Conservation (phyloP, 2,329 filamentous ascomycete genomes). For the Westerdykella ornata region DNA sequence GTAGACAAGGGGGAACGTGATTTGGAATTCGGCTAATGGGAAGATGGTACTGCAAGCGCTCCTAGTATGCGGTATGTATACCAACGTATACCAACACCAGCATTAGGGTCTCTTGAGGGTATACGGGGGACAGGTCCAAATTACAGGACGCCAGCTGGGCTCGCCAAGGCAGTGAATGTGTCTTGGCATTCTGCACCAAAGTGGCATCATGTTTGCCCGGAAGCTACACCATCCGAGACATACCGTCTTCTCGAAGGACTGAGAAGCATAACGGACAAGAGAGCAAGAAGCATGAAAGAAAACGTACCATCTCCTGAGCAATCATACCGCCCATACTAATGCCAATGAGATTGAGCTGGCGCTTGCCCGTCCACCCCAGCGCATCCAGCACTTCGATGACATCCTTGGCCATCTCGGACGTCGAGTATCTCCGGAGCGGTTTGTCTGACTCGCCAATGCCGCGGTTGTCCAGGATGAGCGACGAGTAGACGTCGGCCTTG, state of each 20-base stretch:
- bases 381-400: slow-evolving; percentile 62
- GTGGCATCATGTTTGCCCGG: slow-evolving; percentile 15
- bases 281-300: slow-evolving; percentile 1
- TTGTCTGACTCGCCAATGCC: slow-evolving; percentile 76
- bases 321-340: slow-evolving; percentile 91
- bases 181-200: slow-evolving; percentile 9
- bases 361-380: slow-evolving; percentile 58
- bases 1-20: neutral
- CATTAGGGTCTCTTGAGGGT: slow-evolving; percentile 1
- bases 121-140: slow-evolving; percentile 7
- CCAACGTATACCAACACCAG: too few species aligned
- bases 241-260: slow-evolving; percentile 1
- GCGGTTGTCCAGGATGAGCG: slow-evolving; percentile 74
- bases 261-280: slow-evolving; percentile 12
- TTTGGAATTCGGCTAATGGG: too few species aligned
- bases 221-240: slow-evolving; percentile 21
- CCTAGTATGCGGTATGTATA: too few species aligned
- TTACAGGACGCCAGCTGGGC: slow-evolving; percentile 23
- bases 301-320: slow-evolving; percentile 64
- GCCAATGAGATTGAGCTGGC: slow-evolving; percentile 63
- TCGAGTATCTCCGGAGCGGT: slow-evolving; percentile 70
- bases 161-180: slow-evolving; percentile 3
- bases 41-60: too few species aligned
- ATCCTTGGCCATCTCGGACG: slow-evolving; percentile 78
- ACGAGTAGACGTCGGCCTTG: slow-evolving; percentile 59